These are phyloP conservation scores for Cyclotella cryptica DNA, from an alignment of 108 stramenopile species.

Conservation along the genomic window DNA sequence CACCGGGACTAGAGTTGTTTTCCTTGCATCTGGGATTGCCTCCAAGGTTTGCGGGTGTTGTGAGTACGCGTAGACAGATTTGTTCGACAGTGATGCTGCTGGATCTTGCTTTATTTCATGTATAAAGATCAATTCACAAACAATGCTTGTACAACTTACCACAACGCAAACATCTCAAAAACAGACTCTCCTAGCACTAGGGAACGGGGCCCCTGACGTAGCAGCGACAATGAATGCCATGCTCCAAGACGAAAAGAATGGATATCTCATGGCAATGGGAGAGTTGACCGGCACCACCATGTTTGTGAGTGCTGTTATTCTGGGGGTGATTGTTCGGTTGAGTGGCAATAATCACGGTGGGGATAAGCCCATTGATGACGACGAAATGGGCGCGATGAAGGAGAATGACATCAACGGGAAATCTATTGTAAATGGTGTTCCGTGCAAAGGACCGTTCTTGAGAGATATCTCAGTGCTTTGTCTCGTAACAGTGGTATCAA, in stretches of 20 bases:
- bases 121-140: neutral
- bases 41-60: slow-evolving; percentile 95
- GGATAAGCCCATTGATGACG: neutral
- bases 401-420: slow-evolving; percentile 17
- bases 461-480: slow-evolving; percentile 78
- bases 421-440: slow-evolving; percentile 56
- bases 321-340: slow-evolving; percentile 74
- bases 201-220: slow-evolving; percentile 98
- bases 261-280: slow-evolving; percentile 87
- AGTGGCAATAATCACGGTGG: slow-evolving; percentile 45
- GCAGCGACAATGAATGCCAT: slow-evolving; percentile 92
- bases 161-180: neutral
- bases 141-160: neutral
- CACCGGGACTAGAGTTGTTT: slow-evolving; percentile 93
- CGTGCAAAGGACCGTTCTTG: slow-evolving; percentile 85
- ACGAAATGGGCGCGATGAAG: neutral
- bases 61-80: neutral
- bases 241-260: slow-evolving; percentile 61
- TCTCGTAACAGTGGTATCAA: slow-evolving; percentile 71
- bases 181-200: slow-evolving; percentile 93
- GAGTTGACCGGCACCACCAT: slow-evolving; percentile 96
- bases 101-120: neutral
- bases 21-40: slow-evolving; percentile 84
- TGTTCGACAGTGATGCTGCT: neutral
- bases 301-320: slow-evolving; percentile 88